Base-by-base conservation (phyloP, 1,139 yeast species). In the Neolecta irregularis region DNA sequence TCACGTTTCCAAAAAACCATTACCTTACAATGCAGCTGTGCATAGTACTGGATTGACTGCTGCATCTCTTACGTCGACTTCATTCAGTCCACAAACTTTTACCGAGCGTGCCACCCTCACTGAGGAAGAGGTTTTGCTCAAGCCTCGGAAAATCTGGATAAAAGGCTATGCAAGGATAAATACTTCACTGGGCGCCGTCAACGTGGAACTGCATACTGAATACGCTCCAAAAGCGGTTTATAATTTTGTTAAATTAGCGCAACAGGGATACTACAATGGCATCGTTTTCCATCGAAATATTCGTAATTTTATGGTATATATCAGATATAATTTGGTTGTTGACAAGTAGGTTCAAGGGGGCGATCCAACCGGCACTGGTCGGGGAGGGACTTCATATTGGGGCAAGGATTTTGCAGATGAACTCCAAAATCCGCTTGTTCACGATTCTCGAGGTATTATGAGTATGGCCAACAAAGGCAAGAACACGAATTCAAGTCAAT, bases 391-490 rank as follows among this genome's bases (percentile, higher is more conserved):
- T 48, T 38, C 53, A 44, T 11, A 47, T 43, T 44, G 50, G 44
- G 39, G 61, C 61, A 12, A 52, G 53, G 37, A 50, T 52, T 62
- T 66, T 41, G 52, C 54, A 13, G 69, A 65, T 41, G 72, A 67
- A 41, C 51, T 57, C 12, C 79, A 79, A 68, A 79, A 81, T 50
- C 55, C 66, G 49, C 69, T 72, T 62, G 75, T 60, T 54, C 93
- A 80, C 64, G 70, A 69, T 58, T 72, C 65, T 51, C 76, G 92
- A 46, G 93, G 93, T 55, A 67, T 75, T 51, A 62, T 81, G 53
- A 74, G 88, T 28, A 73, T 78, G 81, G 91, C 92, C 3, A 78
- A 77, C 48, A 57, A 62, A 26, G 81, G 79, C 3, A 58, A 64
- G 26, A 53, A 72, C 44, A 60, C 76, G 5, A 78, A 78, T 46